Base-by-base conservation (phyloP, 495 filamentous ascomycete species). In the Daldinia loculata region DNA sequence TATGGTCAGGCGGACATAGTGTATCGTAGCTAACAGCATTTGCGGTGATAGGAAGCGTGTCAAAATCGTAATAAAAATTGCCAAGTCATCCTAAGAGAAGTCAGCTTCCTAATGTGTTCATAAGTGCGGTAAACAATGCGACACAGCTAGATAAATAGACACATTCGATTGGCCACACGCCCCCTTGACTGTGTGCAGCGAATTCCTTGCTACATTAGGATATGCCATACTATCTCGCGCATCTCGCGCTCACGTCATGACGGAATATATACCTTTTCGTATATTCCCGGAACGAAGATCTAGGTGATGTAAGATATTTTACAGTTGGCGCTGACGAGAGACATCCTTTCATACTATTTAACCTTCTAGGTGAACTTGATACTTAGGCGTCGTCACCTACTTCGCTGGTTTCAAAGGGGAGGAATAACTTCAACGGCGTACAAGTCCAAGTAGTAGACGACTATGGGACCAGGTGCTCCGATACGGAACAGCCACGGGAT, bases 91-190 rank as follows among this genome's bases (percentile, higher is more conserved):
- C 53, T 55, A 60, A 17, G 26, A 41, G 48, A 61, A 63, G 55
- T 50, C 64, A 72, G 69, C 69, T 72, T 72, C 69, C 69, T 67
- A 67, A 72, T 56, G 9, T 58, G 69, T 72, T 59, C 53, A 64
- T 61, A 66, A 22, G 69, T 48, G 69, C 57, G 59, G 48, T 64
- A 64, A 64, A 51, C 45, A 52, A 63, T 67, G 38, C 38, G 69
- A 67, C 69, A 67, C 36, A 66, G 57, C 45, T 67, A 32, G 36
- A 7, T 11, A 58, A 67, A 67, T 53, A 39, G 30, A 30, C 36
- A 51, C 24, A 64, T 61, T 11, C 39, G 27, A 72, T 72, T 72
- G 69, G 69, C 8, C 56, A 50, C 56, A 61, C 39, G 51, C 39
- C 50, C 62, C 50, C 50, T 52, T 53, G 58, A 27, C 41, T 56